Evolutionary conservation across 2,329 filamentous ascomycete genomes (phyloP).

Genomic region (Cladosporium sp.): DNA sequence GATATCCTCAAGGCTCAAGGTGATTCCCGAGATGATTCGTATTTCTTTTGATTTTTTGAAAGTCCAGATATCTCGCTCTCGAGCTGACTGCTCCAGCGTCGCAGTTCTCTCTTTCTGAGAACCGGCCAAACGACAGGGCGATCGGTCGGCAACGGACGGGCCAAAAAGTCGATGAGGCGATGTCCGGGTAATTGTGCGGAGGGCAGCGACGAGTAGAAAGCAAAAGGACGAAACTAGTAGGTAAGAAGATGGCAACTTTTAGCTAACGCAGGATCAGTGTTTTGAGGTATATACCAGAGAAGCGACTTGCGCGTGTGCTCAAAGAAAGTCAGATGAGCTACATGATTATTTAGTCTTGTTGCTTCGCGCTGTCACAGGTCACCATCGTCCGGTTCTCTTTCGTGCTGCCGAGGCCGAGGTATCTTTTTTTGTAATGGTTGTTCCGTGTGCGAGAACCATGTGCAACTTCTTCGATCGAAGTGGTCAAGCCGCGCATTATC

Average conservation of each 20-base stretch:
- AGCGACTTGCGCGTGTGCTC: not conserved
- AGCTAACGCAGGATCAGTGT: slow-evolving; percentile 7
- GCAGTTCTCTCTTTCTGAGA: slow-evolving; percentile 5
- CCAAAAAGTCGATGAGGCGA: slow-evolving; percentile 12
- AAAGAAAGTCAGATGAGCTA: slow-evolving; percentile 9
- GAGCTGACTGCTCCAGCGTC: not conserved
- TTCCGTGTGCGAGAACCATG: not conserved
- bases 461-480: not conserved
- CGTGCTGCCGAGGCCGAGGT: slow-evolving; percentile 10
- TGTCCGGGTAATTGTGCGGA: slow-evolving; percentile 16
- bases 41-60: not conserved
- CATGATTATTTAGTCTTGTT: not conserved
- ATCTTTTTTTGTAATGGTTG: not conserved
- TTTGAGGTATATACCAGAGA: not conserved
- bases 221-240: slow-evolving; percentile 9
- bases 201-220: slow-evolving; percentile 1
- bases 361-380: not conserved
- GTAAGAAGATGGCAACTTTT: slow-evolving; percentile 15
- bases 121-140: not conserved
- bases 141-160: slow-evolving; percentile 15
- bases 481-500: not conserved
- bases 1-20: not conserved
- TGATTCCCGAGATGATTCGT: not conserved
- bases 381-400: slow-evolving; percentile 12
- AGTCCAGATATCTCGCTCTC: not conserved